Base-by-base conservation (phyloP, 2,329 filamentous ascomycete genomes). In the Aspergillus sergii region DNA sequence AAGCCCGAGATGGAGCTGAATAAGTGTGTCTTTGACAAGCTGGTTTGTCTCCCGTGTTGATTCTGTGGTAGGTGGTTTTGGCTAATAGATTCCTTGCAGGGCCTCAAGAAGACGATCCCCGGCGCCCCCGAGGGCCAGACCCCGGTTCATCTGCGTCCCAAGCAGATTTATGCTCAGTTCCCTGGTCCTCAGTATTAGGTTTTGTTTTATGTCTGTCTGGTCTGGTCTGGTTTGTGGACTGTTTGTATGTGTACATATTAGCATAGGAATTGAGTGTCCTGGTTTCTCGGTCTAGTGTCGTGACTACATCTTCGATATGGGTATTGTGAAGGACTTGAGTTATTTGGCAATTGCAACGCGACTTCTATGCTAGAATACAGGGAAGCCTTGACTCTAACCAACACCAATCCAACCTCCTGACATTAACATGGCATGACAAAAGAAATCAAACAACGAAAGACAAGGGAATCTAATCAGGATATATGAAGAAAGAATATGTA, bases 11-110 rank as follows among this genome's bases (percentile, higher is more conserved):
- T 92, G 87, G 89, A 89, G 77, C 84, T 99, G 73, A 99, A 97
- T 85, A 91, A 90, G 82, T 99, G 95, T 81, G 94, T 97, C 56
- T 98, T 91, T 77, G 90, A 97, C 70, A 98, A 97, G 79, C 81
- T 99, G 83, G 95, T 99, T 84, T 66, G 91, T 84, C 12, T 39
- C 55, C 28, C 41, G 23, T 16, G 30, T 28, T 50, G n/a, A 30
- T 39, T 26, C 19, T 46, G 9, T 26, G 16, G 7, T 43, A 2
- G n/a, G 9, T 36, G 2, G 5, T 50, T 6, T 21, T 21, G 4
- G 12, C 51, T 50, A 48, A 55, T 61, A 57, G 64, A 60, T 23
- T 21, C 32, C 7, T 21, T 59, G 53, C 71, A 94, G 91, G 91
- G 91, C 81, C 83, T 95, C 67, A 90, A 93, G 79, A 95, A 95